A percentile compares a stretch with the other conserved stretches of the same genome.
Conservation (phyloP, 2,329 filamentous ascomycete genomes). For the Colletotrichum sp. region DNA sequence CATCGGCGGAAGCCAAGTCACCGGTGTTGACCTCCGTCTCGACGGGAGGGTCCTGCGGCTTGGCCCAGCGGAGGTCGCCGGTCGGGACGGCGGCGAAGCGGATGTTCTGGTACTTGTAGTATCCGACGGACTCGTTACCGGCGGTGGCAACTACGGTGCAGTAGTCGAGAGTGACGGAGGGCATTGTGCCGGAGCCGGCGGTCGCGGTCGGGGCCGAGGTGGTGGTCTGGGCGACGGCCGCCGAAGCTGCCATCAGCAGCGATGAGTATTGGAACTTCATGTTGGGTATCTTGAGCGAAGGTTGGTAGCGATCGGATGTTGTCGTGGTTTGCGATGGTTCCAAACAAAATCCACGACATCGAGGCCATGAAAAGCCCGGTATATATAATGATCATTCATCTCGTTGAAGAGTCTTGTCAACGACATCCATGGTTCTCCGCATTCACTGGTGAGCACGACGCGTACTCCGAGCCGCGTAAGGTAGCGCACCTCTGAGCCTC, state of each 20-base stretch:
- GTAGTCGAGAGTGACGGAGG: conserved; percentile 4
- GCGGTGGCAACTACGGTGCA: background rate
- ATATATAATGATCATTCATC: background rate
- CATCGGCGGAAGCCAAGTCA: background rate
- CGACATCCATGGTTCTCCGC: background rate
- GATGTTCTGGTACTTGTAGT: conserved; percentile 28
- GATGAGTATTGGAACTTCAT: background rate
- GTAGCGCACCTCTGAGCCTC: background rate
- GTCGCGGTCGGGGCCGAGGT: background rate
- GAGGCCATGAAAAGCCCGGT: background rate
- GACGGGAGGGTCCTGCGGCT: background rate
- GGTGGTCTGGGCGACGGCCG: background rate
- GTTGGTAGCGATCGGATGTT: background rate
- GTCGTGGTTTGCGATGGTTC: background rate
- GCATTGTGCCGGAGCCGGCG: background rate
- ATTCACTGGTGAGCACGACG: background rate
- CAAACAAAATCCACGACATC: fast-evolving
- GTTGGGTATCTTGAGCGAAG: background rate
- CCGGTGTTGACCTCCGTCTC: conserved; percentile 4
- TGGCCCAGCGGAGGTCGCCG: conserved; percentile 24
- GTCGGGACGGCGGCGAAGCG: conserved; percentile 27
- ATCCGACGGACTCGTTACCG: background rate
- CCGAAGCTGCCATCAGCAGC: background rate
- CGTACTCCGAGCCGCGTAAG: background rate
- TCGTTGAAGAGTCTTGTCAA: background rate